Evolutionary conservation across 1,284 basidiomycete genomes (phyloP).

Genomic region (Heterobasidion annosum): DNA sequence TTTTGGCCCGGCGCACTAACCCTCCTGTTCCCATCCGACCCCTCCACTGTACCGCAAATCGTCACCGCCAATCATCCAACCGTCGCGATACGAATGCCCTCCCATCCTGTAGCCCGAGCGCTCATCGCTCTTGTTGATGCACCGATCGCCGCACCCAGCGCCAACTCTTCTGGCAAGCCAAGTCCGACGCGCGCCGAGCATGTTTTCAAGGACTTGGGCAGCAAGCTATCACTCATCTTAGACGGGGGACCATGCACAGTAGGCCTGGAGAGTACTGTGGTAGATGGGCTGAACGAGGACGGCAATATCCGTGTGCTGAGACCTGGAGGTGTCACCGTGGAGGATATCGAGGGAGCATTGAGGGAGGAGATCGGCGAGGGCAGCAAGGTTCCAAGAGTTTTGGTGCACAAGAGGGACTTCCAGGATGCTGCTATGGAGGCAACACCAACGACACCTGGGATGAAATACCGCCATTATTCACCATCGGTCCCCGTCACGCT

Average conservation of each 20-base stretch:
- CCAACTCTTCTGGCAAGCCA: constrained; percentile 91
- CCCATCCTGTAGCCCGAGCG: constrained; percentile 87
- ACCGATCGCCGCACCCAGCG: constrained; percentile 92
- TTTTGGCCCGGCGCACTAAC: constrained; percentile 98
- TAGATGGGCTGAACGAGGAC: constrained; percentile 74
- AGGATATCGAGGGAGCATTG: constrained; percentile 69
- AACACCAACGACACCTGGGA: constrained; percentile 94
- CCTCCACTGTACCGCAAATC: constrained; percentile 46
- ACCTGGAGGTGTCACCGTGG: constrained; percentile 90
- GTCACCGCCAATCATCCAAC: constrained; percentile 78
- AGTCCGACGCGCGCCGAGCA: constrained; percentile 91
- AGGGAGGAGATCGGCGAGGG: constrained; percentile 27
- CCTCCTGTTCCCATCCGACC: constrained; percentile 77
- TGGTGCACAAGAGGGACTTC: constrained; percentile 74
- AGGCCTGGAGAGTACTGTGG: constrained; percentile 93
- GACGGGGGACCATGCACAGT: constrained; percentile 91
- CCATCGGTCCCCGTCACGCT: constrained; percentile 80
- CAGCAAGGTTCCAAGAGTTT: constrained; percentile 38
- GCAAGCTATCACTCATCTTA: constrained; percentile 71
- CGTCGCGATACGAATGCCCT: constrained; percentile 91
- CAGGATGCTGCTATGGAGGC: constrained; percentile 53
- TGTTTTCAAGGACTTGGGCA: constrained; percentile 73
- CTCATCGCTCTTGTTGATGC: constrained; percentile 71
- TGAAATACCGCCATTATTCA: constrained; percentile 99
- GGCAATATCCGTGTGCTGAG: constrained; percentile 78